A percentile compares a stretch with the other conserved stretches of the same genome.
Evolutionary conservation across 192 early-diverging fungal species (phyloP).

Genomic region (Coemansia sp.): DNA sequence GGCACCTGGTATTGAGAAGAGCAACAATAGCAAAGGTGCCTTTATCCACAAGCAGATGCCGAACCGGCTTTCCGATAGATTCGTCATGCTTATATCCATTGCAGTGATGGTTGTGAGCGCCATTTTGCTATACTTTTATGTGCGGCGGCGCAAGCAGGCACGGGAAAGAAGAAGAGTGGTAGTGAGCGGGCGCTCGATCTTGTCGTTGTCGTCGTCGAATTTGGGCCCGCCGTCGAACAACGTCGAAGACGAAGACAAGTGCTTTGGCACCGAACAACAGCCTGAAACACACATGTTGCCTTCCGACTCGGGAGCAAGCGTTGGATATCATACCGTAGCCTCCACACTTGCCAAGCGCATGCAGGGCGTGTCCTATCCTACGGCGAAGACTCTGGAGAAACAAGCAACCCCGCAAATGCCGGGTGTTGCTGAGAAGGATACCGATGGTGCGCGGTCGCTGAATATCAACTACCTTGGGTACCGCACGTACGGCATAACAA

Average conservation of each 20-base stretch:
- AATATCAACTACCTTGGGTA: slow-evolving; percentile 5
- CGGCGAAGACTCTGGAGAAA: background rate
- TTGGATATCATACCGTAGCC: slow-evolving; percentile 16
- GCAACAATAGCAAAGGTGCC: background rate
- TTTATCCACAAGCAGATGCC: background rate
- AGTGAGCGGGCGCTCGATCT: background rate
- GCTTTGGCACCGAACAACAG: background rate
- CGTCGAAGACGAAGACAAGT: slow-evolving; percentile 7
- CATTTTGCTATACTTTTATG: slow-evolving; percentile 37
- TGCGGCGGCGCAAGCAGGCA: slow-evolving; percentile 17
- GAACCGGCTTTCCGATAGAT: slow-evolving; percentile 32
- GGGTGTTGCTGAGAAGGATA: background rate
- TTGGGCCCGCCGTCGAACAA: slow-evolving; percentile 4
- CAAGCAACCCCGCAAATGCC: background rate
- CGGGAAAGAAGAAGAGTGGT: background rate
- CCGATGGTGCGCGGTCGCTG: background rate
- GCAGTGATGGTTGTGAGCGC: slow-evolving; percentile 24
- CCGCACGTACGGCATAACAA: background rate
- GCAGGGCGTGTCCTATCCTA: background rate
- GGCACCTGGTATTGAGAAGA: background rate
- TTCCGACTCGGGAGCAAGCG: slow-evolving; percentile 35
- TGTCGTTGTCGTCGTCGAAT: slow-evolving; percentile 5
- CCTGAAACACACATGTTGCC: slow-evolving; percentile 8
- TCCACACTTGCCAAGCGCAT: background rate
- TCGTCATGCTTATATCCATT: slow-evolving; percentile 38